Base-by-base conservation (phyloP, 78 protist genomes). In the Carpediemonas membranifera region DNA sequence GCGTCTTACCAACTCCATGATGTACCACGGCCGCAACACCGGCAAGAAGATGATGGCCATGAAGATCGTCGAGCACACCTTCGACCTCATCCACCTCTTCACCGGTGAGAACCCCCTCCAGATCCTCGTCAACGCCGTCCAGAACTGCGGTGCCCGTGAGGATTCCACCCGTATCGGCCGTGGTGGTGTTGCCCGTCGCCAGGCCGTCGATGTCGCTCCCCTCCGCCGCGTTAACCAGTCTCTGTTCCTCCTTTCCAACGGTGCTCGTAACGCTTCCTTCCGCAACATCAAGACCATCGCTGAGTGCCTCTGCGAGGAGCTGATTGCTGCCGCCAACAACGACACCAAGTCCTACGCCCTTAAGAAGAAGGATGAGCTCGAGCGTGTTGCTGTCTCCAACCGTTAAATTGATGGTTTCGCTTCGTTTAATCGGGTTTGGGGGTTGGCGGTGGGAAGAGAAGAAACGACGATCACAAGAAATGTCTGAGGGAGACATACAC, bases 171-270 rank as follows among this genome's bases (percentile, higher is more conserved):
- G 99, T 25, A 83, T 97, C 58, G 99, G 99, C 53, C 61, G 90
- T 25, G 96, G 90, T 65, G 99, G 99, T 86, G 90, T 92, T 13
- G 98, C 87, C 66, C 85, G 97, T 15, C 85, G 99, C 27, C 98
- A 97, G 84, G 92, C 99, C 59, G 98, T 93, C 64, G 99, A 97
- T 75, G 98, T 94, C 59, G 92, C 99, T 3, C 99, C 99, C 55
- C 88, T 95, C 71, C 94, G 99, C 71, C 93, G 99, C 44, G 98
- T 95, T 56, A 92, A 97, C 91, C 89, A 84, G 81, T 92, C 97
- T 50, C 53, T 95, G 68, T 79, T 58, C 79, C 81, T 93, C 65
- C 35, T 95, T 71, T 70, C 89, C 78, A 79, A 71, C 53, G 96
- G 97, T 65, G 87, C 98, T 31, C 91, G 98, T 33, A 70, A 79